These are phyloP conservation scores for Tuber calosporum DNA, from an alignment of 495 filamentous ascomycete genomes.

Conservation along the genomic window DNA sequence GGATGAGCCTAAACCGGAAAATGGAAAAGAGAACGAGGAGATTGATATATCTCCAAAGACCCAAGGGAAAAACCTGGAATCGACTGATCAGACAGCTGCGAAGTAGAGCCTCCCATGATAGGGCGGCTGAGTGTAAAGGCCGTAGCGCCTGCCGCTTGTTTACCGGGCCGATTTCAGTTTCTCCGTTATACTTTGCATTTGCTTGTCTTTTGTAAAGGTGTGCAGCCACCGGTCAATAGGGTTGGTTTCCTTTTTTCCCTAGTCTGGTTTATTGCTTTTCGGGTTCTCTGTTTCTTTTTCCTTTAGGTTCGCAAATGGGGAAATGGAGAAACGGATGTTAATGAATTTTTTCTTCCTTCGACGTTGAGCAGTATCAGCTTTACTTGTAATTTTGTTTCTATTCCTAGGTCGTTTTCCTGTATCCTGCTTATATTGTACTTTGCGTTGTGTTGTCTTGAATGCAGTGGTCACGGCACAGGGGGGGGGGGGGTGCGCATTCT, in stretches of 20 bases:
- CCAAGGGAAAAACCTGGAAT: slow-evolving; percentile 23
- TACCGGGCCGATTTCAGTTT: not conserved
- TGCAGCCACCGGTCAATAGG: not conserved
- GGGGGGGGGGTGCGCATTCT: too few relatives aligned
- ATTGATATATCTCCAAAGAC: slow-evolving; percentile 22
- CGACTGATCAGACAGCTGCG: not conserved
- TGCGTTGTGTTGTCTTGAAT: too few relatives aligned
- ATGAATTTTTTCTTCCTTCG: slow-evolving; percentile 8
- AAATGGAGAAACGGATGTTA: slow-evolving; percentile 1
- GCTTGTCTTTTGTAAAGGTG: not conserved
- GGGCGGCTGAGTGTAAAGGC: not conserved
- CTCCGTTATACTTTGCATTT: not conserved
- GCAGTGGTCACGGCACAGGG: too few relatives aligned
- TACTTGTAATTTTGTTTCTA: too few relatives aligned
- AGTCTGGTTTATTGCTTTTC: not conserved
- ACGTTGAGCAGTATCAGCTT: slow-evolving; percentile 7
- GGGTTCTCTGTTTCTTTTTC: not conserved
- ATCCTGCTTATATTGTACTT: too few relatives aligned
- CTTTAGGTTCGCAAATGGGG: slow-evolving; percentile 2
- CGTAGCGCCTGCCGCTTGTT: not conserved
- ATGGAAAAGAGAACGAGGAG: slow-evolving; percentile 34
- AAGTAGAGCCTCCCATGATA: not conserved
- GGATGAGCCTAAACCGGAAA: slow-evolving; percentile 25
- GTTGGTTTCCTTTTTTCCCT: not conserved
- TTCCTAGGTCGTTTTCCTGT: too few relatives aligned